Evolutionary conservation across 1,284 basidiomycete species (phyloP).

Genomic region (Cryptococcus jaspeensis): DNA sequence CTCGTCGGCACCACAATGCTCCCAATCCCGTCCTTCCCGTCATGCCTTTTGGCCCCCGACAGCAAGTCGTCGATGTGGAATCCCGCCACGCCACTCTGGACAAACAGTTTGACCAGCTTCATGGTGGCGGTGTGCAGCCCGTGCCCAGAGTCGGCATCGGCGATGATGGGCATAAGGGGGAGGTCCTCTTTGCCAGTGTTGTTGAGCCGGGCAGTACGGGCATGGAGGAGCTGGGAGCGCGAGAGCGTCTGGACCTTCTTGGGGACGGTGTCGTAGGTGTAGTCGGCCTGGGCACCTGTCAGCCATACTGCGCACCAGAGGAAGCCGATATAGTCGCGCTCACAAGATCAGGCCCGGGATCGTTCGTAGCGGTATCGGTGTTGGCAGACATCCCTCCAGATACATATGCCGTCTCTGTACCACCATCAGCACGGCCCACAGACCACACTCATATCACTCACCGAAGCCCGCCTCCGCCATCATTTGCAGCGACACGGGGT

Average conservation of each 20-base stretch:
- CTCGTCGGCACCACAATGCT: conserved; percentile 18
- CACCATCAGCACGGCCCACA: not conserved
- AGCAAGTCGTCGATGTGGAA: conserved; percentile 23
- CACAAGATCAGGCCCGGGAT: conserved; percentile 10
- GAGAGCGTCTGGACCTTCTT: conserved; percentile 16
- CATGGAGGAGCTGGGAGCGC: conserved; percentile 17
- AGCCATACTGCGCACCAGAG: not conserved
- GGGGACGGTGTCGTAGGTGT: conserved; percentile 17
- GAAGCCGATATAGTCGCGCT: not conserved
- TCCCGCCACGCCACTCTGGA: conserved; percentile 19
- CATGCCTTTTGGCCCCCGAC: conserved; percentile 9
- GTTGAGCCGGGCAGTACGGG: conserved; percentile 9
- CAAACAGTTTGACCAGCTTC: conserved; percentile 49
- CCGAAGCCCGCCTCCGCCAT: conserved; percentile 20
- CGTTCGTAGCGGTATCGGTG: conserved; percentile 6
- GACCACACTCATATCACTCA: conserved; percentile 4
- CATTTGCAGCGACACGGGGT: conserved; percentile 9
- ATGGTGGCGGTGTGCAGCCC: conserved; percentile 55
- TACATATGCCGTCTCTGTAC: conserved; percentile 6
- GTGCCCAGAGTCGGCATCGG: conserved; percentile 47
- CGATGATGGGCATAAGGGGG: conserved; percentile 19
- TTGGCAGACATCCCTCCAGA: conserved; percentile 9
- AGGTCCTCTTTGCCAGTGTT: conserved; percentile 2
- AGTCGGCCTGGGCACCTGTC: conserved; percentile 4
- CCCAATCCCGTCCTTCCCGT: conserved; percentile 8